Conservation (phyloP, 2,329 filamentous ascomycete species). For the Dothideomycetes sp. region DNA sequence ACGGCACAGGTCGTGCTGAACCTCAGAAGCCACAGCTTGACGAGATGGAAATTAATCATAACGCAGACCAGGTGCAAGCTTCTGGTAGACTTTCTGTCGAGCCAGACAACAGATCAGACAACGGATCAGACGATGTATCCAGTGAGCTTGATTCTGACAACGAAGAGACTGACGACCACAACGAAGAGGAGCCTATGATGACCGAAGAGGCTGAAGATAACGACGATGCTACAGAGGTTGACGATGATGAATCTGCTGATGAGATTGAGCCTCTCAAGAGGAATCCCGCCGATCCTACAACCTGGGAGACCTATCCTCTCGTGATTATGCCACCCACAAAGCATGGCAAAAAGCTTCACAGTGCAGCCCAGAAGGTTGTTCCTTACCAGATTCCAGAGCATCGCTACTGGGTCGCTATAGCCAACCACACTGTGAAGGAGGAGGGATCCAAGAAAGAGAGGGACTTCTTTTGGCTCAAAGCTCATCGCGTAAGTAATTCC, state of each 20-base stretch:
- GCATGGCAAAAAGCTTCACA: slow-evolving; percentile 20
- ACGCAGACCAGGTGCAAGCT: too few relatives aligned
- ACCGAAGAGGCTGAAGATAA: not conserved
- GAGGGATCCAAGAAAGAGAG: slow-evolving; percentile 16
- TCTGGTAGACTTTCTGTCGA: too few relatives aligned
- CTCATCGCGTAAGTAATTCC: slow-evolving; percentile 17
- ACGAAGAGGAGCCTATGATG: slow-evolving; percentile 1
- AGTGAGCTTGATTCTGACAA: not conserved
- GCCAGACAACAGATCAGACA: too few relatives aligned
- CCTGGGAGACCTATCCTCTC: not conserved
- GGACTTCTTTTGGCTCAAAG: slow-evolving; percentile 28
- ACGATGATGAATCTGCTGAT: slow-evolving; percentile 9
- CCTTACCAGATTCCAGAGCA: slow-evolving; percentile 19
- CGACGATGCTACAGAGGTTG: slow-evolving; percentile 1
- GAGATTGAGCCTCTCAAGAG: slow-evolving; percentile 1
- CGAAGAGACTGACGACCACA: not conserved
- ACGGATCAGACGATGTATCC: not conserved
- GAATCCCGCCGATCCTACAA: slow-evolving; percentile 8
- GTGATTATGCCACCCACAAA: slow-evolving; percentile 4
- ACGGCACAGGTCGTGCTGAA: too few relatives aligned
- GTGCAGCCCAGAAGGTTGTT: slow-evolving; percentile 16
- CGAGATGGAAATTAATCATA: too few relatives aligned
- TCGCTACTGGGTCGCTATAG: slow-evolving; percentile 28
- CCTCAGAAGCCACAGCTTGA: too few relatives aligned
- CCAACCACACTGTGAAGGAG: slow-evolving; percentile 16